These are phyloP conservation scores for Rhizopogon rudus DNA, from an alignment of 768 basidiomycete species.

Conservation along the genomic window DNA sequence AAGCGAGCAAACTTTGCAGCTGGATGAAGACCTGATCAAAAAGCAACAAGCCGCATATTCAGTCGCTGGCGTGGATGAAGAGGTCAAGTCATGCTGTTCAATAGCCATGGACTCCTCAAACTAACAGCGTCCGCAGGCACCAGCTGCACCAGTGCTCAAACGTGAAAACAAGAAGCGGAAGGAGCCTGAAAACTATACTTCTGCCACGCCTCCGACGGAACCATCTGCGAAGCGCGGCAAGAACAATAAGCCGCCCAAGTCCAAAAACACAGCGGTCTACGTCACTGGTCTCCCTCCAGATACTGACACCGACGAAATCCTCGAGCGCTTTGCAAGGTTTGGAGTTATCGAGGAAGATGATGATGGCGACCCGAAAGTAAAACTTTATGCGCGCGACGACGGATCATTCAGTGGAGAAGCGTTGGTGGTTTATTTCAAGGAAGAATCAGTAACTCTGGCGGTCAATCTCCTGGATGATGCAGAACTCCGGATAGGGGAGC, in stretches of 20 bases:
- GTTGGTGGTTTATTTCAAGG: conserved; percentile 94
- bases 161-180: conserved; percentile 79
- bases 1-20: conserved; percentile 35
- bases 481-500: conserved; percentile 79
- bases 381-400: conserved; percentile 87
- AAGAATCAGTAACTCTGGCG: conserved; percentile 88
- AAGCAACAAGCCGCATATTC: conserved; percentile 96
- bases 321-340: conserved; percentile 85
- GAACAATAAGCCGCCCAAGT: conserved; percentile 48
- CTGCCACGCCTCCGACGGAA: conserved; percentile 42
- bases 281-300: conserved; percentile 80
- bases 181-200: conserved; percentile 67
- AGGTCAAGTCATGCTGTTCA: conserved; percentile 45
- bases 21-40: conserved; percentile 82
- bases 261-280: conserved; percentile 92
- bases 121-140: conserved; percentile 48
- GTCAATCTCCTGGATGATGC: conserved; percentile 86
- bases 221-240: conserved; percentile 69
- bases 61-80: conserved; percentile 89
- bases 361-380: conserved; percentile 88
- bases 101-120: conserved; percentile 13
- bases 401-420: conserved; percentile 93
- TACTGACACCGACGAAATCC: conserved; percentile 67
- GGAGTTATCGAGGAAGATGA: conserved; percentile 93
- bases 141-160: conserved; percentile 81